Base-by-base conservation (phyloP, 73 alveolate species). In the Paramecium sonneborni region DNA sequence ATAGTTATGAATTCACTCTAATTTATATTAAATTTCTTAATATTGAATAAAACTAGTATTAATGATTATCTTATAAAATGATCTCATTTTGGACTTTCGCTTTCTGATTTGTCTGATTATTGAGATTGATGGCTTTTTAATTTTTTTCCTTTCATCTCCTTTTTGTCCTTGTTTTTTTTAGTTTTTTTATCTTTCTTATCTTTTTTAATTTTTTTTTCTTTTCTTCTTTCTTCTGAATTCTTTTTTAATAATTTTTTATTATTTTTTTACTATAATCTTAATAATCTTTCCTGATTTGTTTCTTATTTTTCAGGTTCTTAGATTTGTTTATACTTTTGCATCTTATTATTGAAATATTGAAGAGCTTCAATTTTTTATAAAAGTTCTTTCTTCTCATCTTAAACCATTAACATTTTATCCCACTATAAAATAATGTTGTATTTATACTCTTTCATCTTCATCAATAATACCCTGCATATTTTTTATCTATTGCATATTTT, bases 321-420 rank as follows among this genome's bases (percentile, higher is more conserved):
- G 11, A 62, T 9, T 6, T 26, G 20, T 30, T 62, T 26, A 62
- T 62, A 62, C 44, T 62, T 62, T 26, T 62, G 46, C 79, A 55
- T 85, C 38, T 48, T 43, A 67, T 37, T 89, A 55, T 69, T 58
- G 37, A 44, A 79, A 52, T 48, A 26, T 86, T 37, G 21, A 6
- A 82, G 24, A 23, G 48, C 88, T 44, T 92, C 57, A 5, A 82
- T 57, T 39, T 87, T 97, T 95, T 87, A 97, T 93, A 76, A 93
- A 92, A 85, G 76, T 91, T 48, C 79, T 58, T 58, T 69, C 35
- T 93, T 96, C 97, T 72, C 96, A 96, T 90, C 95, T 96, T 86
- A 92, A 90, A 52, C 96, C 95, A 34, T 95, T 46, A 85, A 98
- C 95, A 94, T 95, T 94, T 88, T 95, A 94, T 56, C 99, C 99